Evolutionary conservation across 495 filamentous ascomycete genomes (phyloP).

Genomic region (Lasiosphaeris hirsuta): DNA sequence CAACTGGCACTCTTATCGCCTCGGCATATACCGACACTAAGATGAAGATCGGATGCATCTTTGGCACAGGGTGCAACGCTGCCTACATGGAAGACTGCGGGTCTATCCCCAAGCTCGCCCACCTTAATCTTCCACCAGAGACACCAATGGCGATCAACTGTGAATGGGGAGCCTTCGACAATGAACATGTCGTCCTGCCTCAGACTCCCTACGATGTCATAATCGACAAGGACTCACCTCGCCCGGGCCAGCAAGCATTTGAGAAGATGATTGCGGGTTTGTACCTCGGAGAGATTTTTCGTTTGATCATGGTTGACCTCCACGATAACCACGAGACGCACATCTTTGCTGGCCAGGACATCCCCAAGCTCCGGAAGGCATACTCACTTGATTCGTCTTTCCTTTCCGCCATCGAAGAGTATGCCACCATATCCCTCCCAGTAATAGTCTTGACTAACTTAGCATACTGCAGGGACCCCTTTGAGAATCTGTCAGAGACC

Average conservation of each 20-base stretch:
- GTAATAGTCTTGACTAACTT: background rate
- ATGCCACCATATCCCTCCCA: slow-evolving; percentile 17
- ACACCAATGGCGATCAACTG: slow-evolving; percentile 98
- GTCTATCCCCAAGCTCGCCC: slow-evolving; percentile 87
- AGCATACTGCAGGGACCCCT: slow-evolving; percentile 63
- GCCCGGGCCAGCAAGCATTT: slow-evolving; percentile 92
- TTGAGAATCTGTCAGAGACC: slow-evolving; percentile 88
- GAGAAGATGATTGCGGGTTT: slow-evolving; percentile 98
- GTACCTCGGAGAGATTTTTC: slow-evolving; percentile 94
- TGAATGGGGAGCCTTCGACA: slow-evolving; percentile 98
- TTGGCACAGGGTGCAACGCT: slow-evolving; percentile 97
- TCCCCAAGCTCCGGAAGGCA: slow-evolving; percentile 69
- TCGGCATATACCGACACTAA: slow-evolving; percentile 89
- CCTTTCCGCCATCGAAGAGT: slow-evolving; percentile 92
- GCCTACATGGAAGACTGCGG: slow-evolving; percentile 96
- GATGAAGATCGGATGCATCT: slow-evolving; percentile 96
- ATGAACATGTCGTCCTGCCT: slow-evolving; percentile 89
- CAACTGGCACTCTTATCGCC: slow-evolving; percentile 97
- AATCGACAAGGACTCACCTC: slow-evolving; percentile 89
- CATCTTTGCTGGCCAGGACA: slow-evolving; percentile 82
- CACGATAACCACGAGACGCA: slow-evolving; percentile 70
- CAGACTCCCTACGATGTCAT: slow-evolving; percentile 79
- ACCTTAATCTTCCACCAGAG: slow-evolving; percentile 86
- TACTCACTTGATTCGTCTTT: slow-evolving; percentile 91
- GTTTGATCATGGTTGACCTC: slow-evolving; percentile 81